A percentile compares a stretch with the other conserved stretches of the same genome.
These are phyloP conservation scores for Diospyros kaki DNA, from an alignment of 148 eudicot genomes.

Conservation along the genomic window DNA sequence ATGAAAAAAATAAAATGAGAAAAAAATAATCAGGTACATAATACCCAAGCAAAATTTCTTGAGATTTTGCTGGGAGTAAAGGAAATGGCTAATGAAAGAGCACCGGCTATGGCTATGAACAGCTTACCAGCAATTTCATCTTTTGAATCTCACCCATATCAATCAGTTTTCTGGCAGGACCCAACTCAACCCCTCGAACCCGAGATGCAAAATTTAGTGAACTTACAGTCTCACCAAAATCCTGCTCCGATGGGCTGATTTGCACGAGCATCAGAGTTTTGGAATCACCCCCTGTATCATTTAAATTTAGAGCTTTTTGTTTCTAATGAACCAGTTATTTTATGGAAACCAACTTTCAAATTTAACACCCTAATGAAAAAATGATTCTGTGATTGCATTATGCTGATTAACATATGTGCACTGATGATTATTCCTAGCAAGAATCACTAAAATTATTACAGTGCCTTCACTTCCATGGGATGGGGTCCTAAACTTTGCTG, in stretches of 20 bases:
- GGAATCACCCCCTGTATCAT: slow-evolving; percentile 72
- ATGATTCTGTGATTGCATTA: slow-evolving; percentile 8
- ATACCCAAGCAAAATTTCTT: background rate
- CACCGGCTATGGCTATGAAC: background rate
- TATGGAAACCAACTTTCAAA: background rate
- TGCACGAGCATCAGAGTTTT: slow-evolving; percentile 94
- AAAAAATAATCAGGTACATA: too few relatives aligned
- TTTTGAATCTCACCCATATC: slow-evolving; percentile 81
- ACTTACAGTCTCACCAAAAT: slow-evolving; percentile 78
- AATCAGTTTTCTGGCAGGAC: slow-evolving; percentile 74
- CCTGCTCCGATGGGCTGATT: slow-evolving; percentile 83
- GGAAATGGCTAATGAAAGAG: background rate
- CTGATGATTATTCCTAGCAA: background rate
- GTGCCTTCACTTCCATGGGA: background rate
- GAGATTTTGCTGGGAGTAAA: background rate
- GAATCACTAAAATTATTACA: background rate
- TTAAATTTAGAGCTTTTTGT: background rate
- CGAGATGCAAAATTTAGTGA: slow-evolving; percentile 88
- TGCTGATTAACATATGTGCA: background rate
- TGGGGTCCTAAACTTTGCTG: background rate
- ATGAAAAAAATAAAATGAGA: background rate
- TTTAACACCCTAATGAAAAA: slow-evolving; percentile 17
- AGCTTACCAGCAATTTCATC: slow-evolving; percentile 62
- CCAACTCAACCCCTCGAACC: slow-evolving; percentile 78
- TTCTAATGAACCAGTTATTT: background rate